phyloP scores from a whole-genome alignment of 2,329 filamentous ascomycete genomes.

The Diaporthe humulicola region DNA sequence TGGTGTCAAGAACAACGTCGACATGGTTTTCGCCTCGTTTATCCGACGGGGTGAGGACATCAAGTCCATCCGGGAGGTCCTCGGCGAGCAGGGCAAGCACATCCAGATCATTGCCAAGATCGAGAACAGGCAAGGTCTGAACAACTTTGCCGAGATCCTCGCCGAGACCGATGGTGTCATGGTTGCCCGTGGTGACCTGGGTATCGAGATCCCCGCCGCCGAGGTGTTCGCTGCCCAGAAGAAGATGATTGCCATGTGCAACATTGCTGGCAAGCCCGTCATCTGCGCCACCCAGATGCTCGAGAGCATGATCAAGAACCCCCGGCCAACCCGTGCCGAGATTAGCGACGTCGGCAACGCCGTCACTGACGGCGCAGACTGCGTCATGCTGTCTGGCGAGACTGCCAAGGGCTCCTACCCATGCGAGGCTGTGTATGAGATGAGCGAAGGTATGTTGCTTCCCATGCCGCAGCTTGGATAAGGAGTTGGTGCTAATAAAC shows the following conservation, averaged over 20 bases:
- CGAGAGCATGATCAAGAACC: conserved; percentile 99
- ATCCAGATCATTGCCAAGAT: conserved; percentile 99
- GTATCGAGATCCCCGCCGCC: conserved; percentile 98
- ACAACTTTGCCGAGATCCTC: conserved; percentile 99
- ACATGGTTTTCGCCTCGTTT: conserved; percentile 99
- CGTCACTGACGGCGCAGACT: conserved; percentile 97
- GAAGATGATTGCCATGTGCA: conserved; percentile 99
- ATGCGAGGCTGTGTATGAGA: conserved; percentile 91
- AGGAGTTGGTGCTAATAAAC: conserved; percentile 14
- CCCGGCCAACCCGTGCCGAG: conserved; percentile 96
- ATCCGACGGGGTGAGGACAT: conserved; percentile 97
- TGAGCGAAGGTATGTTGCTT: conserved; percentile 81
- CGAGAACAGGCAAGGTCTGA: conserved; percentile 99
- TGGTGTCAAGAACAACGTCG: conserved; percentile 97
- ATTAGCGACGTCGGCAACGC: conserved; percentile 99
- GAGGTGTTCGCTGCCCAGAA: conserved; percentile 99
- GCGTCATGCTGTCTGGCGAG: conserved; percentile 99
- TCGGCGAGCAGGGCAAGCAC: conserved; percentile 91
- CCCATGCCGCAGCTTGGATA: too few relatives aligned
- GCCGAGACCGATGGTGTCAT: conserved; percentile 98
- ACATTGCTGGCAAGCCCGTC: conserved; percentile 97
- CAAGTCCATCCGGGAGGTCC: conserved; percentile 88
- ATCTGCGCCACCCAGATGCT: conserved; percentile 99
- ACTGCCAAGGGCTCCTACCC: conserved; percentile 98
- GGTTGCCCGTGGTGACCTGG: conserved; percentile 98